Base-by-base conservation (phyloP, 371 early-diverging fungal species). In the Coemansia linderi region DNA sequence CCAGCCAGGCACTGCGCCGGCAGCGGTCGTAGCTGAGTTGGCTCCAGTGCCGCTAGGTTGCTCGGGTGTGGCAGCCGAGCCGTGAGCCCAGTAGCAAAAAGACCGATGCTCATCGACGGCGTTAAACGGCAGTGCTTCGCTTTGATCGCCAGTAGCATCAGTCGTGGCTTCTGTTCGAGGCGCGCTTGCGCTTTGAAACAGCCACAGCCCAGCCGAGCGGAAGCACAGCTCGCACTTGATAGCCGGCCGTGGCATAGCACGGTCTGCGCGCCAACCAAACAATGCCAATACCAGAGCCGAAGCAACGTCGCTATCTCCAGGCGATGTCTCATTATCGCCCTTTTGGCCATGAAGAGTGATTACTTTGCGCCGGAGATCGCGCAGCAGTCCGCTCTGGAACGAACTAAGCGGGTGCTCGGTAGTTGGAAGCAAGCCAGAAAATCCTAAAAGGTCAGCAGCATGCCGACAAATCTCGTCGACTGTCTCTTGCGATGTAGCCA, bases 221-320 rank as follows among this genome's bases (percentile, higher is more conserved):
- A 79, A 75, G 37, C 79, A 79, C 57, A 72, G 27, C 29, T 68
- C 72, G 61, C 79, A 79, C 39, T 68, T 71, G 31, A 75, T 58
- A 4, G 69, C 56, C 10, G 77, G 61, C 54, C 57, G 68, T 15
- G 76, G 36, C 46, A 66, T 60, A 24, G 57, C 19, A 10, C 27
- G 37, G 40, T 79, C 79, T 15, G 38, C 19, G 3, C 79, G 71
- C 79, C 79, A 79, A 31, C 79, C 79, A 71, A 79, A 75, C 17
- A 79, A 60, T 15, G 77, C 66, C 13, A 79, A 63, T 6, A 65
- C 39, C 46, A 75, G 48, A 9, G 79, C 71, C 17, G 69, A 46
- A 4, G 52, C 10, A 1, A 66, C 68, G 1, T 57, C 22, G 6
- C 40, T 19, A 31, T 75, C 68, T 8, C 31, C 27, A 2, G 66